Conservation (phyloP, 352 stramenopile species). For the Phytophthora nicotianae region DNA sequence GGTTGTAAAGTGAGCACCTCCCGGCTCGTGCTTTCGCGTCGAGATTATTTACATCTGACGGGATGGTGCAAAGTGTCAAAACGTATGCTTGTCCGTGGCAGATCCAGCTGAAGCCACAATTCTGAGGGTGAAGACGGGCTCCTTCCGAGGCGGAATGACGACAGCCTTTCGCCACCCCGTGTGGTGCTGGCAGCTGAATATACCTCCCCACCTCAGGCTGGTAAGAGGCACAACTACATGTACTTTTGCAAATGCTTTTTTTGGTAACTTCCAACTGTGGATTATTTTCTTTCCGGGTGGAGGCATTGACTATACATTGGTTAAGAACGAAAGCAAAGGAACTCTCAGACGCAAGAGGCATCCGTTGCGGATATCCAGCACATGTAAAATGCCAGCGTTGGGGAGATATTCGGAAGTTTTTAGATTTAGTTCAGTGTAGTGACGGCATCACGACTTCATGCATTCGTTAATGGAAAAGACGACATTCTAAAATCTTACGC, state of each 20-base stretch:
- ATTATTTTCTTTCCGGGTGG: conserved; percentile 1
- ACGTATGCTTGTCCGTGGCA: conserved; percentile 8
- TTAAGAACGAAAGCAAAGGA: not conserved
- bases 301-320: too few species aligned
- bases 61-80: conserved; percentile 4
- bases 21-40: conserved; percentile 12
- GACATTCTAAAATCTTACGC: not conserved
- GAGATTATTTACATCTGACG: conserved; percentile 17
- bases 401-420: conserved; percentile 10
- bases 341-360: not conserved
- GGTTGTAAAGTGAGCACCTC: conserved; percentile 28
- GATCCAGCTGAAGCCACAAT: conserved; percentile 9
- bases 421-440: not conserved
- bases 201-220: conserved; percentile 3
- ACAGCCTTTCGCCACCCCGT: conserved; percentile 24
- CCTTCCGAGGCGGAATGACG: conserved; percentile 17
- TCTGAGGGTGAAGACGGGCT: conserved; percentile 7
- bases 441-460: conserved; percentile 8
- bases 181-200: conserved; percentile 15
- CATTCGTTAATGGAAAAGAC: conserved; percentile 1
- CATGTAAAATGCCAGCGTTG: not conserved
- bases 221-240: conserved; percentile 5
- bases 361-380: not conserved
- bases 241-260: not conserved
- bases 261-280: conserved; percentile 5